Evolutionary conservation across 192 early-diverging fungal species (phyloP).

Genomic region (Coemansia sp.): DNA sequence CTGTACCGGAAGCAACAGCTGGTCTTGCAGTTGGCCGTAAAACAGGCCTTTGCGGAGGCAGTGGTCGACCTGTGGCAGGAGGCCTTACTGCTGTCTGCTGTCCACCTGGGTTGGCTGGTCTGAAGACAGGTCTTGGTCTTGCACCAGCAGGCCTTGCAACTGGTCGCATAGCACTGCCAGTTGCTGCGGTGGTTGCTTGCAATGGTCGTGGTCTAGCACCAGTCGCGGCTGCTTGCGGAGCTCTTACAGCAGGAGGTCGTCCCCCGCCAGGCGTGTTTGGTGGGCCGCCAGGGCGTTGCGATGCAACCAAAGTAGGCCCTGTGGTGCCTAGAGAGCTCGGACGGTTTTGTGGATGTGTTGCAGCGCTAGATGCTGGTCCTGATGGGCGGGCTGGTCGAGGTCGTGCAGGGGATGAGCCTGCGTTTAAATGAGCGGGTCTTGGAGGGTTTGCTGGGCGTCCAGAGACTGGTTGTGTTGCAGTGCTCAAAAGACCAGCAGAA

Average conservation of each 20-base stretch:
- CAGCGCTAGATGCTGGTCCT: neutral
- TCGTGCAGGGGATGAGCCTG: slow-evolving; percentile 3
- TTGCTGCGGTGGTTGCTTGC: neutral
- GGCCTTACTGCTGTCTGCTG: slow-evolving; percentile 1
- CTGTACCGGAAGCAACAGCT: neutral
- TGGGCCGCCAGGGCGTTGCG: neutral
- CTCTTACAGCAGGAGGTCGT: neutral
- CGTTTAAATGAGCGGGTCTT: neutral
- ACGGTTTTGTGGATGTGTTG: neutral
- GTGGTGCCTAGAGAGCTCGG: neutral
- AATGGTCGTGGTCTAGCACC: slow-evolving; percentile 33
- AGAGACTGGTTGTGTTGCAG: neutral
- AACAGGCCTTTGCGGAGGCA: slow-evolving; percentile 1
- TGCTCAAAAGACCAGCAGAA: neutral
- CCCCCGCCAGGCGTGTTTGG: neutral
- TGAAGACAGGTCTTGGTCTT: neutral
- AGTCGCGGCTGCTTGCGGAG: slow-evolving; percentile 8
- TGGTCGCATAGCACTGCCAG: slow-evolving; percentile 6
- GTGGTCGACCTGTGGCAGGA: slow-evolving; percentile 19
- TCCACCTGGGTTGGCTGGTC: slow-evolving; percentile 3
- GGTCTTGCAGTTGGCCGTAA: slow-evolving; percentile 4
- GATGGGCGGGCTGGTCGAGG: slow-evolving; percentile 18
- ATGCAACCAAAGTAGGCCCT: neutral
- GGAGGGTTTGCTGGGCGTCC: slow-evolving; percentile 8
- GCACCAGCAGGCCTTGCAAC: neutral